Base-by-base conservation (phyloP, 208 protist species). In the Leishmania lainsoni region DNA sequence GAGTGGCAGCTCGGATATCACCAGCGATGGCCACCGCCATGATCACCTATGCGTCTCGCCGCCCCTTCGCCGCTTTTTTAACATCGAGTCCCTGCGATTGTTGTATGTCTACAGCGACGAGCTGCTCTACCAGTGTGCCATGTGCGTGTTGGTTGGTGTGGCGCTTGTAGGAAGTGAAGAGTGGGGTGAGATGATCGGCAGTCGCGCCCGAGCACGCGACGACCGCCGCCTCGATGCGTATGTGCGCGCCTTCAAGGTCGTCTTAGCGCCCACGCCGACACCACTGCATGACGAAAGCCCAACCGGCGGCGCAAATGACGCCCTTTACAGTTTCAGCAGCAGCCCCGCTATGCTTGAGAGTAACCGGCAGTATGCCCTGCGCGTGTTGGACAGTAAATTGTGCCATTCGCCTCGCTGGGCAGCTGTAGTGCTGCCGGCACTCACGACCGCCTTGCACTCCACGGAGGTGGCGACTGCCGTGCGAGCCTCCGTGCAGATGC, bases 61-160 rank as follows among this genome's bases (percentile, higher is more conserved):
- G 29, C 32, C 35, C 51, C 77, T 80, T 39, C 42, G 17, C 32
- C n/a, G 10, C 4, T 71, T 74, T 26, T 74, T 85, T 1, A 35
- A 22, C 48, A 45, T 12, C 5, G 71, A 75, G 20, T 86, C 49
- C 29, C 17, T 78, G 56, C 79, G 52, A 4, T 81, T 85, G 45
- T 68, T 63, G 39, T 49, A 83, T 73, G 52, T 83, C 49, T 90
- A 86, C 87, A 86, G 75, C 10, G 83, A 80, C 6, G 89, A 88
- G 54, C 78, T 89, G 70, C 89, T 91, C 10, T 86, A 84, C 61
- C 87, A 89, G 71, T 92, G 87, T 56, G 79, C 78, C 29, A 75
- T 88, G 20, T 71, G 95, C 32, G 83, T 80, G 51, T 39, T 86
- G 42, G 29, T 82, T 16, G 72, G 74, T 20, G 52, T 54, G 26